Base-by-base conservation (phyloP, 768 basidiomycete genomes). In the Mycena olivaceomarginata region DNA sequence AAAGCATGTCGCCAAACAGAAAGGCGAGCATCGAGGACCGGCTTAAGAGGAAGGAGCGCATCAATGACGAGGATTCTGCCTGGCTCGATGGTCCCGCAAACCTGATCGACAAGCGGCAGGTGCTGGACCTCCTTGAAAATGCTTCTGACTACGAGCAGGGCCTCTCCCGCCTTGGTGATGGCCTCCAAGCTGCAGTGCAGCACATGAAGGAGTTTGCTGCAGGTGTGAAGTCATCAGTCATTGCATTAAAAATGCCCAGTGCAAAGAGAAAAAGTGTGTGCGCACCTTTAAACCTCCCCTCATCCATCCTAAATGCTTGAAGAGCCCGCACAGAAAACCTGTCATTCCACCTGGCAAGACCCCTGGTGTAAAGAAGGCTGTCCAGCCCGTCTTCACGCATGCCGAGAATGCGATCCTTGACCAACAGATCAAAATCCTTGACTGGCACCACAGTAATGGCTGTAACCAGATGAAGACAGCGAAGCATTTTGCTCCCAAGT, bases 401-500 rank as follows among this genome's bases (percentile, higher is more conserved):
- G 84, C 84, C 40, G 83, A 85, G 67, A 84, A 85, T 82, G 84
- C 85, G 0, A 87, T 83, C 13, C 48, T 87, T 1, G 76, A n/a
- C 4, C 86, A 88, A 64, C 45, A 76, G 1, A 87, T 88, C 60
- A 80, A 87, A 68, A 83, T 87, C 56, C 80, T 88, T 0, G 77
- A 88, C 48, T 88, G 86, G 86, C 67, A 85, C 67, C 81, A 86
- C 53, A 41, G 43, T 1, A 85, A 88, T 70, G 81, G 84, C 5
- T 56, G 79, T 63, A 86, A 83, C 48, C 88, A 88, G 76, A 70
- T 59, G 0, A 72, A 72, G 18, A 88, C 85, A 0, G 85, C 85
- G 5, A 64, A 79, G 4, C 84, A 88, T 46, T 87, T 85, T 48
- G 41, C 75, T 39, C 7, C 46, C 5, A 79, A 82, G 13, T 88